Base-by-base conservation (phyloP, 1,284 basidiomycete species). In the Cryptococcus sp. region DNA sequence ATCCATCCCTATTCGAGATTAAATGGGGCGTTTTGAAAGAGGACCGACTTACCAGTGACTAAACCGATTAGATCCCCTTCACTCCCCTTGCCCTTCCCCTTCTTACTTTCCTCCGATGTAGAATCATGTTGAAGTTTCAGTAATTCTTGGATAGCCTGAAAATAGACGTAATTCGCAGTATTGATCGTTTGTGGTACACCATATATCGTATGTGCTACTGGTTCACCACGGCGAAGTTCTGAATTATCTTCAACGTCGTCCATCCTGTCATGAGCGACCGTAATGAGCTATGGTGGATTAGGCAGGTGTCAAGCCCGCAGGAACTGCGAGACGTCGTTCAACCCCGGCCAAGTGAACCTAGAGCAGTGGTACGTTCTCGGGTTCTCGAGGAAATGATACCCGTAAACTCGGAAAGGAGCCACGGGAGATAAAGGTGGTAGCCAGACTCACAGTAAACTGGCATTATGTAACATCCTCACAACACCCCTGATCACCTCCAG, bases 241-340 rank as follows among this genome's bases (percentile, higher is more conserved):
- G 91, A 91, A 60, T 89, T 88, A 67, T 99, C 96, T 74, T 99
- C 91, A 36, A 99, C 94, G 70, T 99, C 96, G 71, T 98, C 96
- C 65, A 99, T 85, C 60, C 90, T 92, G 22, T 11, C 16, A 44
- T 22, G 28, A 28, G 28, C 28, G 28, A n/a, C n/a, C n/a, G n/a
- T n/a, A n/a, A n/a, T n/a, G n/a, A n/a, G n/a, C n/a, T n/a, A n/a
- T n/a, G n/a, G n/a, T n/a, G n/a, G n/a, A n/a, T n/a, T n/a, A n/a
- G n/a, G n/a, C n/a, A n/a, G n/a, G n/a, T n/a, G n/a, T n/a, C n/a
- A n/a, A n/a, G n/a, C n/a, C n/a, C n/a, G n/a, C n/a, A n/a, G n/a
- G n/a, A n/a, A n/a, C n/a, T n/a, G n/a, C n/a, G n/a, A n/a, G n/a
- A n/a, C n/a, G n/a, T n/a, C n/a, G n/a, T n/a, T n/a, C n/a, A n/a